Conservation (phyloP, 2,329 filamentous ascomycete species). For the Cercospora janseana region DNA sequence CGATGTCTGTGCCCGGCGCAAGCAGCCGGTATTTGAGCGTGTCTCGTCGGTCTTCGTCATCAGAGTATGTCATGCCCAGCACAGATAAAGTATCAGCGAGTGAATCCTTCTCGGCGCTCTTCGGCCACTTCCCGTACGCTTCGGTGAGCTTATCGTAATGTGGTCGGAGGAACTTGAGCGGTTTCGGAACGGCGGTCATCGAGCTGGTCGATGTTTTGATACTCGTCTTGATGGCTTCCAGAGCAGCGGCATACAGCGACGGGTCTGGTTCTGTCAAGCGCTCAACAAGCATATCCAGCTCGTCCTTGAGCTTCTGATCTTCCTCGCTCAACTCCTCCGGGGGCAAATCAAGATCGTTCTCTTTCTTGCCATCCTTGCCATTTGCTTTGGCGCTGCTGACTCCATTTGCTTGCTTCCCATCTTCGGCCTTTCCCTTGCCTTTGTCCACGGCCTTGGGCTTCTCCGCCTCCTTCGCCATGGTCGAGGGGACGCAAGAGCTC, state of each 20-base stretch:
- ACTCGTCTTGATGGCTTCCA: slow-evolving; percentile 95
- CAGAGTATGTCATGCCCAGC: slow-evolving; percentile 94
- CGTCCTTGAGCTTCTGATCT: slow-evolving; percentile 95
- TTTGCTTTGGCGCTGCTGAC: slow-evolving; percentile 53
- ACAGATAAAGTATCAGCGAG: slow-evolving; percentile 95
- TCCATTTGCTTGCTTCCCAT: slow-evolving; percentile 61
- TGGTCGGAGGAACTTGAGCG: slow-evolving; percentile 93
- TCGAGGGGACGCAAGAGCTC: slow-evolving; percentile 41
- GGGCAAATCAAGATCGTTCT: slow-evolving; percentile 69
- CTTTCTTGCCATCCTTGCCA: slow-evolving; percentile 66
- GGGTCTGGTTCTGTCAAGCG: slow-evolving; percentile 84
- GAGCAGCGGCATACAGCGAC: slow-evolving; percentile 82
- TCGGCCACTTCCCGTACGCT: slow-evolving; percentile 85
- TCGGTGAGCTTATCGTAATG: slow-evolving; percentile 89
- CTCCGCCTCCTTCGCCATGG: slow-evolving; percentile 89
- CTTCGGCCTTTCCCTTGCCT: slow-evolving; percentile 86
- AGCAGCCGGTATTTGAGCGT: slow-evolving; percentile 93
- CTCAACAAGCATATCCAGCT: slow-evolving; percentile 97
- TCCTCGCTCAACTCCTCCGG: slow-evolving; percentile 94
- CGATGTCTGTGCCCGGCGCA: slow-evolving; percentile 85
- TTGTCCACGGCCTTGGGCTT: slow-evolving; percentile 82
- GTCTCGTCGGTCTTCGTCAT: slow-evolving; percentile 88
- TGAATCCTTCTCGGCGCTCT: slow-evolving; percentile 78
- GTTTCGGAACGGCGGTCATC: slow-evolving; percentile 98
- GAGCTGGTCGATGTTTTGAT: slow-evolving; percentile 99